Evolutionary conservation across 148 eudicot genomes (phyloP).

Genomic region (Beta vulgaris): DNA sequence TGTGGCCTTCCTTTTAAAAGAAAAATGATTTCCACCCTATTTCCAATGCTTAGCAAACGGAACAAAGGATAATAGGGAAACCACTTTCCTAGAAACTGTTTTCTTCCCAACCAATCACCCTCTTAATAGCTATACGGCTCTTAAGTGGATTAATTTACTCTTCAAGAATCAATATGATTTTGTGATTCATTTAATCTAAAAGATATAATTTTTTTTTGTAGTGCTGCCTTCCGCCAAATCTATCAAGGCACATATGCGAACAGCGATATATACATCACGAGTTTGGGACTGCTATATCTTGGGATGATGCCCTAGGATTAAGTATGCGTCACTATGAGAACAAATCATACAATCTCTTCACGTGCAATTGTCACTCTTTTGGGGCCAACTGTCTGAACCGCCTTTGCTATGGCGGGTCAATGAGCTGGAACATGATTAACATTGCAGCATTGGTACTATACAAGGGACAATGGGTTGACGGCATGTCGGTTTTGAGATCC

Average conservation of each 20-base stretch:
- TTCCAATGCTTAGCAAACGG: too few relatives aligned
- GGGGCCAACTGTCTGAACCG: constrained; percentile 76
- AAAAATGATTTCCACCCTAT: too few relatives aligned
- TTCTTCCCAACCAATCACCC: too few relatives aligned
- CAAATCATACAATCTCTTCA: constrained; percentile 88
- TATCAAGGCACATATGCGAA: constrained; percentile 68
- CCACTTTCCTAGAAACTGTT: too few relatives aligned
- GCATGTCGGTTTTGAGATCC: constrained; percentile 50
- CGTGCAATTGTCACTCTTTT: constrained; percentile 87
- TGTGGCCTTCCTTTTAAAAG: too few relatives aligned
- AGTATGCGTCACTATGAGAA: constrained; percentile 56
- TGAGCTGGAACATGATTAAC: constrained; percentile 83
- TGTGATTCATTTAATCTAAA: not conserved
- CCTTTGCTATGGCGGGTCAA: constrained; percentile 66
- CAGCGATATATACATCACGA: constrained; percentile 63
- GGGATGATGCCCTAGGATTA: constrained; percentile 76
- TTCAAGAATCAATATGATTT: too few relatives aligned
- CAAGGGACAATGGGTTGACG: constrained; percentile 73
- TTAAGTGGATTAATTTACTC: too few relatives aligned
- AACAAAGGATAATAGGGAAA: too few relatives aligned
- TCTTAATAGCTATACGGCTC: too few relatives aligned
- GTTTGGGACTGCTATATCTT: constrained; percentile 61
- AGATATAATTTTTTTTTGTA: constrained; percentile 29
- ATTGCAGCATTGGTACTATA: constrained; percentile 58
- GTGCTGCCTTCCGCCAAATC: constrained; percentile 82